These are phyloP conservation scores for Boletus tomentosulus DNA, from an alignment of 768 basidiomycete species.

Conservation along the genomic window DNA sequence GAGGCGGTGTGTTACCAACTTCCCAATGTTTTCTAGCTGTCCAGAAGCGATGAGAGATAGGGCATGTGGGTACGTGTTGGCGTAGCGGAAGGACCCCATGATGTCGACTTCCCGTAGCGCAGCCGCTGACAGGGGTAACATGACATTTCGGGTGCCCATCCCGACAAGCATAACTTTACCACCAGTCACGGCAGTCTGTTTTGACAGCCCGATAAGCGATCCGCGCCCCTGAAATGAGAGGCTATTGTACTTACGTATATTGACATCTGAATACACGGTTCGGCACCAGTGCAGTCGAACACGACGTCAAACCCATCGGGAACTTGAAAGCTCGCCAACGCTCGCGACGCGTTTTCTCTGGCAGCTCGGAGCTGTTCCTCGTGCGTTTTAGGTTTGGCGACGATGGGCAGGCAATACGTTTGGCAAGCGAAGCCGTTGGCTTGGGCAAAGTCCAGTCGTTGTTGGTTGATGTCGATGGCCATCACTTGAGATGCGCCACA, in stretches of 20 bases:
- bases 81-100: constrained; percentile 87
- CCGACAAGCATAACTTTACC: constrained; percentile 93
- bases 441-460: constrained; percentile 75
- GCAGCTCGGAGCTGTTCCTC: constrained; percentile 58
- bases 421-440: constrained; percentile 71
- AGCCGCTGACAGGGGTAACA: constrained; percentile 79
- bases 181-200: constrained; percentile 74
- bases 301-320: constrained; percentile 87
- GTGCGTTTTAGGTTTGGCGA: constrained; percentile 45
- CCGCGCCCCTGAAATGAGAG: constrained; percentile 8
- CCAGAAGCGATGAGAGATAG: constrained; percentile 67
- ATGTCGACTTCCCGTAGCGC: constrained; percentile 90
- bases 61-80: constrained; percentile 88
- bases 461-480: constrained; percentile 82
- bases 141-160: constrained; percentile 85
- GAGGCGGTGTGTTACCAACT: constrained; percentile 79
- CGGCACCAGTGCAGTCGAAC: constrained; percentile 94
- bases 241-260: constrained; percentile 62
- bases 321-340: constrained; percentile 52
- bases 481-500: constrained; percentile 69
- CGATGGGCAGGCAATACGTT: constrained; percentile 58
- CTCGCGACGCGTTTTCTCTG: constrained; percentile 50
- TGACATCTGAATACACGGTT: constrained; percentile 87
- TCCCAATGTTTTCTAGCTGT: constrained; percentile 57
- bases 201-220: constrained; percentile 11